phyloP scores from a whole-genome alignment of 179 eudicot genomes.

The Actinidia polygama region DNA sequence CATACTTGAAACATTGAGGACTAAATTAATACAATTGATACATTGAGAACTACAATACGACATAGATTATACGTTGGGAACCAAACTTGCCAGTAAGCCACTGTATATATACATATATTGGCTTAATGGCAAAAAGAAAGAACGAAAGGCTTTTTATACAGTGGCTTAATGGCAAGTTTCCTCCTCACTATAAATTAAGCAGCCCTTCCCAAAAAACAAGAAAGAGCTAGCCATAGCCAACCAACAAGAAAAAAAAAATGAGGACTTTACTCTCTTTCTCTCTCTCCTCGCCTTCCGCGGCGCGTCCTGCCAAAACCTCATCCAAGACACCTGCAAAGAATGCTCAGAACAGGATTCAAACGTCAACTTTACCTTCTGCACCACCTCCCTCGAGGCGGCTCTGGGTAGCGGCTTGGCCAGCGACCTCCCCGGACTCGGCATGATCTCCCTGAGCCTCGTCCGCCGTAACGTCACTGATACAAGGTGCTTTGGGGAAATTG shows the following conservation, averaged over 20 bases:
- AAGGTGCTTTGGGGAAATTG: background rate
- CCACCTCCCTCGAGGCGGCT: conserved; percentile 49
- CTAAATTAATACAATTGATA: no score
- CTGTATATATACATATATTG: no score
- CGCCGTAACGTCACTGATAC: conserved; percentile 45
- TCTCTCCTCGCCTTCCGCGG: background rate
- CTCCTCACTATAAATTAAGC: background rate
- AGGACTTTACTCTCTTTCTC: background rate
- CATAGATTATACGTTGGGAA: no score
- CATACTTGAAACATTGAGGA: no score
- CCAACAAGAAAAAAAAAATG: background rate
- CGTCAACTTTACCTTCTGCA: conserved; percentile 52
- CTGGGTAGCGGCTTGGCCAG: conserved; percentile 53
- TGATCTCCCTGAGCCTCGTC: conserved; percentile 46
- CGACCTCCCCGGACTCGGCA: conserved; percentile 38
- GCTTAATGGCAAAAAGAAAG: no score
- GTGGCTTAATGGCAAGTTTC: no score
- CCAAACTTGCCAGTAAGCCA: no score
- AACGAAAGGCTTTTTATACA: no score
- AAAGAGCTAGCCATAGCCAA: background rate
- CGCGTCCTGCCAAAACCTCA: conserved; percentile 23
- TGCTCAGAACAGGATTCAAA: conserved; percentile 42
- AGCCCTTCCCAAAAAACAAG: background rate
- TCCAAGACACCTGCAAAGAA: conserved; percentile 37
- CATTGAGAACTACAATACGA: no score